A percentile compares a stretch with the other conserved stretches of the same genome.
These are phyloP conservation scores for Rhizomucor pusillus DNA, from an alignment of 371 early-diverging fungal genomes.

Conservation along the genomic window DNA sequence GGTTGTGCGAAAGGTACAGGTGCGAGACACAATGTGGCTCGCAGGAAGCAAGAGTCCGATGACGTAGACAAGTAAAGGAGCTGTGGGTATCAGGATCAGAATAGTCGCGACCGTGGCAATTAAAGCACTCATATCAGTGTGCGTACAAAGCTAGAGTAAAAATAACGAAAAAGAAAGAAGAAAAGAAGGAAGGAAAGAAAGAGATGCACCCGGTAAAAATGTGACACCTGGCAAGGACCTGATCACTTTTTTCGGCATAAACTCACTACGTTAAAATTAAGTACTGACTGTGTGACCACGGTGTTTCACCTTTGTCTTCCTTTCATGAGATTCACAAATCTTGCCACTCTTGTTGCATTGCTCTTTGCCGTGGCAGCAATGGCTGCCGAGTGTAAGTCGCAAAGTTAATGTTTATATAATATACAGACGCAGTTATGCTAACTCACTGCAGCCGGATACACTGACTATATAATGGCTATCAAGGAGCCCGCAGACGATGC, in stretches of 20 bases:
- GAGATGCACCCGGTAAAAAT: too few relatives aligned
- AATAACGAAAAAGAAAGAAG: not conserved
- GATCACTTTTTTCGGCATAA: too few relatives aligned
- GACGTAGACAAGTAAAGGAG: conserved; percentile 17
- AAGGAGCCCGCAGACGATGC: conserved; percentile 12
- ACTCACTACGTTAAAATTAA: too few relatives aligned
- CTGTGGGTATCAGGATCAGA: conserved; percentile 9
- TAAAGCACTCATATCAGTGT: not conserved
- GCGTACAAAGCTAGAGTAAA: not conserved
- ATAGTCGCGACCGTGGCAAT: not conserved
- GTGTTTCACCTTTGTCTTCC: not conserved
- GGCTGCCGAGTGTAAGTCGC: conserved; percentile 10
- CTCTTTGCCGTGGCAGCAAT: conserved; percentile 3
- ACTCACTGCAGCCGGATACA: conserved; percentile 5
- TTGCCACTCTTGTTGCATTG: not conserved
- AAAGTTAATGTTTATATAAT: too few relatives aligned
- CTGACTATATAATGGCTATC: conserved; percentile 22
- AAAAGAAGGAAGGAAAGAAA: not conserved
- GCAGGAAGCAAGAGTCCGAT: conserved; percentile 21
- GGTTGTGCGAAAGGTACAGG: conserved; percentile 15
- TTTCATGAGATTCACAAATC: not conserved
- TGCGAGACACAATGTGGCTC: conserved; percentile 24
- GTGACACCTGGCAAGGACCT: too few relatives aligned
- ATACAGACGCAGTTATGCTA: not conserved
- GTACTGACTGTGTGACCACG: not conserved